phyloP scores from a whole-genome alignment of 2,329 filamentous ascomycete species.

The Colletotrichum sp. region DNA sequence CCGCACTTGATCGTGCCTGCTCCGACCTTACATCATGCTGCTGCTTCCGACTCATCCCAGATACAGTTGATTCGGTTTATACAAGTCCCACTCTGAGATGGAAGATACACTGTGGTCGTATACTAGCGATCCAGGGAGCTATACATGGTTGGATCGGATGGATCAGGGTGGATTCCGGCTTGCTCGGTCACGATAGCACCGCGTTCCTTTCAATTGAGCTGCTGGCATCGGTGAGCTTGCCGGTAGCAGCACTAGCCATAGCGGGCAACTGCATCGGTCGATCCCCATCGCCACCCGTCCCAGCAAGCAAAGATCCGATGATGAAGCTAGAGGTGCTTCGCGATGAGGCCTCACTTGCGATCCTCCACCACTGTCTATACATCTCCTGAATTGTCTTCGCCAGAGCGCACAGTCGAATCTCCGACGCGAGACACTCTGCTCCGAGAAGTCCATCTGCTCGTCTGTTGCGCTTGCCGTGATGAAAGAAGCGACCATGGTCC shows the following conservation, averaged over 20 bases:
- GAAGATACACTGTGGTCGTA: background rate
- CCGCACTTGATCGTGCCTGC: background rate
- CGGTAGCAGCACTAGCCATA: background rate
- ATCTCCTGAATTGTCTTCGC: background rate
- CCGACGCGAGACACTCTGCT: background rate
- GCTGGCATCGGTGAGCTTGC: background rate
- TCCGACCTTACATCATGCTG: background rate
- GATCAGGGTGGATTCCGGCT: background rate
- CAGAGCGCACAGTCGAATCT: background rate
- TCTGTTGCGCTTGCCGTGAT: background rate
- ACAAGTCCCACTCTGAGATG: background rate
- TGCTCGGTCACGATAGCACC: background rate
- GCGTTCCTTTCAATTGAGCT: background rate
- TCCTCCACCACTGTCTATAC: background rate
- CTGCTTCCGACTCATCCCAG: background rate
- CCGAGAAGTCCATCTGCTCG: background rate
- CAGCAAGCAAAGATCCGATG: background rate
- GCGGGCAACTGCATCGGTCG: background rate
- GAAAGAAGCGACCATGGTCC: background rate
- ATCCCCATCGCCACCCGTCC: background rate
- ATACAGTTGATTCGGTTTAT: background rate
- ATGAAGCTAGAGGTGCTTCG: background rate
- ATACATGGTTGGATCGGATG: background rate
- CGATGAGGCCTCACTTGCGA: background rate
- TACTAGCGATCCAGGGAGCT: background rate